A percentile compares a stretch with the other conserved stretches of the same genome.
phyloP scores from a whole-genome alignment of 2,329 filamentous ascomycete species.

The Cyphellophora europaea region DNA sequence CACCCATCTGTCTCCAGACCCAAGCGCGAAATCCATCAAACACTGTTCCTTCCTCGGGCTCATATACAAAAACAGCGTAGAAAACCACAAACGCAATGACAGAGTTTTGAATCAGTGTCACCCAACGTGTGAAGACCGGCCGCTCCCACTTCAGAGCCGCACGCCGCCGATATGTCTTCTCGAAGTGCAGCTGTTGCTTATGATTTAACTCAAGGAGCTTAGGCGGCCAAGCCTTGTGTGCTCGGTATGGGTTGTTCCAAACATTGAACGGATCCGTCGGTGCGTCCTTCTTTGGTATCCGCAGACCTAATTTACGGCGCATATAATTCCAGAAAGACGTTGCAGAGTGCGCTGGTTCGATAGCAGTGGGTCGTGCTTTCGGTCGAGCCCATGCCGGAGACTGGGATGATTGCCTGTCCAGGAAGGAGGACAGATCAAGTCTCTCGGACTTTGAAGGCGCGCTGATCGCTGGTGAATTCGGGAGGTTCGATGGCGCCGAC shows the following conservation, averaged over 20 bases:
- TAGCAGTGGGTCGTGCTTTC: no score
- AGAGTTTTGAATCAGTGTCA: conserved; percentile 49
- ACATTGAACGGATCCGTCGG: conserved; percentile 1
- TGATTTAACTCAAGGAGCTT: conserved; percentile 52
- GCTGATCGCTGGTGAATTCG: no score
- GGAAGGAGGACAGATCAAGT: no score
- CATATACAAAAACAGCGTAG: conserved; percentile 18
- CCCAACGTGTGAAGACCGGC: conserved; percentile 47
- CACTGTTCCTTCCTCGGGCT: conserved; percentile 14
- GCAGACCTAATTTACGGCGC: no score
- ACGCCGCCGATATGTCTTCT: conserved; percentile 55
- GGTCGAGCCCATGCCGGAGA: no score
- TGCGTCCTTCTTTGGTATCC: no score
- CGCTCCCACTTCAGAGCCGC: conserved; percentile 51
- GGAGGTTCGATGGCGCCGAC: conserved; percentile 17
- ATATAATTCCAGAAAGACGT: no score
- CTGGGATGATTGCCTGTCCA: no score
- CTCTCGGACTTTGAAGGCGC: no score
- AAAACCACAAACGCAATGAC: conserved; percentile 27
- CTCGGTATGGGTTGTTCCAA: conserved; percentile 41
- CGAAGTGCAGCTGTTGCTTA: conserved; percentile 60
- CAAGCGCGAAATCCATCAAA: conserved; percentile 17
- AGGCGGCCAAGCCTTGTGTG: conserved; percentile 56
- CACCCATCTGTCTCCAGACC: conserved; percentile 14
- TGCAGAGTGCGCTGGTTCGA: no score